Conservation (phyloP, 2,329 filamentous ascomycete genomes). For the Phaeosphaeriaceae sp. region DNA sequence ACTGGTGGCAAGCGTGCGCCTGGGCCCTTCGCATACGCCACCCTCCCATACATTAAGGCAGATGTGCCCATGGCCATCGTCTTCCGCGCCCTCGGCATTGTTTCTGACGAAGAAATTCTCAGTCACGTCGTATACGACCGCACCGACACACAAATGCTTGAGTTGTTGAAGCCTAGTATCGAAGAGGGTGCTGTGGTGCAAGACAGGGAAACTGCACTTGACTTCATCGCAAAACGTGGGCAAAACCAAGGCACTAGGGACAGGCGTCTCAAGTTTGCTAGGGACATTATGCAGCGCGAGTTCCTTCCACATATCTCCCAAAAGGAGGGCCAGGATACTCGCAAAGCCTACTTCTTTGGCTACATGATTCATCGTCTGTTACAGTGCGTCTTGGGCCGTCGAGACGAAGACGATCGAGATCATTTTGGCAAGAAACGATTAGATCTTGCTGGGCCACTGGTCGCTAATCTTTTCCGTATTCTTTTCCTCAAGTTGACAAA, state of each 20-base stretch:
- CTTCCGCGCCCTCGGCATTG: conserved; percentile 92
- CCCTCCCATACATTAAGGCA: conserved; percentile 89
- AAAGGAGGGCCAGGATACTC: conserved; percentile 88
- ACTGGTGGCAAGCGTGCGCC: conserved; percentile 74
- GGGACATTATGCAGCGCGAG: conserved; percentile 96
- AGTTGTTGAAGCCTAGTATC: conserved; percentile 96
- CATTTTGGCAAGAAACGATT: conserved; percentile 99
- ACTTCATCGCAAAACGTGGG: conserved; percentile 94
- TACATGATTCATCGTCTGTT: conserved; percentile 98
- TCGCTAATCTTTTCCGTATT: conserved; percentile 94
- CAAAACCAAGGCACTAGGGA: conserved; percentile 77
- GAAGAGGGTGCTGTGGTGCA: conserved; percentile 97
- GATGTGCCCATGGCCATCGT: conserved; percentile 95
- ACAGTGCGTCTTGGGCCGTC: conserved; percentile 89
- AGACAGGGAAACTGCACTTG: conserved; percentile 89
- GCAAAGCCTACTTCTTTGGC: conserved; percentile 96
- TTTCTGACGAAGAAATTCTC: conserved; percentile 96
- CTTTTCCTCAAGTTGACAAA: conserved; percentile 90
- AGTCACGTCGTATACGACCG: conserved; percentile 98
- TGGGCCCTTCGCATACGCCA: conserved; percentile 87
- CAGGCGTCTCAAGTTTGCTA: conserved; percentile 88
- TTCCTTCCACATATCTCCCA: conserved; percentile 96
- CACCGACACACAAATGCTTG: conserved; percentile 94
- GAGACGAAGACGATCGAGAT: conserved; percentile 95
- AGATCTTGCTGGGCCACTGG: conserved; percentile 89